Base-by-base conservation (phyloP, 2,329 filamentous ascomycete species). In the Fusarium proliferatum region DNA sequence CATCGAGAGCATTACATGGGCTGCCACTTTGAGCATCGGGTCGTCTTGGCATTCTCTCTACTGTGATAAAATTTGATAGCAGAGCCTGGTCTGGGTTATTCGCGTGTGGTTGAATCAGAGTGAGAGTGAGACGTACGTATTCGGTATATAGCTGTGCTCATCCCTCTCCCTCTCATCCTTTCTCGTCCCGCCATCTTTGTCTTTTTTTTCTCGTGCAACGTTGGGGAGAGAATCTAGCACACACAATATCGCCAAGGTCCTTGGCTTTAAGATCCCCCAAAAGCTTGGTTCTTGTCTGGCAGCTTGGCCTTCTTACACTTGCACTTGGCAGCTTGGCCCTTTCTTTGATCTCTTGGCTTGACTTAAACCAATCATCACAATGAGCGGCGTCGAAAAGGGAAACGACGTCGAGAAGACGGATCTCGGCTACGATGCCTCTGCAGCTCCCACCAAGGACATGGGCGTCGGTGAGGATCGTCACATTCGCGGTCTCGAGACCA, bases 401-500 rank as follows among this genome's bases (percentile, higher is more conserved):
- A 72, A 72, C 52, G 76, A 78, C 72, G 69, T 73, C 65, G 76
- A 78, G 57, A 78, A 78, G 76, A 73, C 69, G 17, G 67, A 72
- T 30, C 23, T 77, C 23, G 76, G 76, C 56, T 75, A 77, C 55
- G 73, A 78, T 67, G 64, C 56, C 49, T n/a, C 66, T 19, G 51
- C 26, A 15, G 60, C 69, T 6, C 42, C 65, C 30, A 56, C 53
- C 46, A 61, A 77, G 36, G 60, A 71, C 52, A 39, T 48, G n/a
- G 67, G 48, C 38, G 46, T 61, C 57, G 69, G 67, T n/a, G 77
- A 80, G 28, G 68, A 77, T 60, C 77, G 81, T 48, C 82, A 83
- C 70, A 84, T 87, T 72, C 83, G 83, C 51, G 86, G 86, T 71
- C 79, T 87, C 71, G 86, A 88, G 83, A 88, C 86, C 21, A 84